A percentile compares a stretch with the other conserved stretches of the same genome.
Evolutionary conservation across 106 monocot genomes (phyloP).

Genomic region (Acorus gramineus): DNA sequence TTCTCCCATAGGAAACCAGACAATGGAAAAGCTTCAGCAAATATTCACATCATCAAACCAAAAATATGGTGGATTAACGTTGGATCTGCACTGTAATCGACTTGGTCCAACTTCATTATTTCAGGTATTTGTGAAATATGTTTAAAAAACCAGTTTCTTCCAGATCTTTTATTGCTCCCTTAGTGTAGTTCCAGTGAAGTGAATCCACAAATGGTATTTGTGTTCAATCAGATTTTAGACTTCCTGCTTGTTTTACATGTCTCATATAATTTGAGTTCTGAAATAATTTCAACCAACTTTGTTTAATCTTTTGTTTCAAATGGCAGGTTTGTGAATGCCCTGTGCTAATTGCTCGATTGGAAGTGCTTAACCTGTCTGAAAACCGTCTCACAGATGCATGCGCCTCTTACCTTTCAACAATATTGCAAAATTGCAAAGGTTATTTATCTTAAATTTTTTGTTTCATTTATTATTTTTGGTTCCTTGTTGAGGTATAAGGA

Average conservation of each 20-base stretch:
- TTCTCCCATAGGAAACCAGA: conserved; percentile 63
- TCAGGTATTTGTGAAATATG: conserved; percentile 38
- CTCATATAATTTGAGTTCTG: too few relatives aligned
- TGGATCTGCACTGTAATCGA: conserved; percentile 84
- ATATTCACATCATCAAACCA: conserved; percentile 74
- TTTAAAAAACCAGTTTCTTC: too few relatives aligned
- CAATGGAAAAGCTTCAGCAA: conserved; percentile 74
- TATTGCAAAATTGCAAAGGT: conserved; percentile 89
- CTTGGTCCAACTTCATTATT: conserved; percentile 94
- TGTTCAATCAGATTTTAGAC: too few relatives aligned
- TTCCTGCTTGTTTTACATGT: too few relatives aligned
- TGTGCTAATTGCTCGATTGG: conserved; percentile 62
- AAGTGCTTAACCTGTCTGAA: conserved; percentile 85
- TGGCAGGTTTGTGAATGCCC: conserved; percentile 90
- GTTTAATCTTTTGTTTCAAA: neutral
- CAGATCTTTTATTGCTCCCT: too few relatives aligned
- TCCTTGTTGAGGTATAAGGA: too few relatives aligned
- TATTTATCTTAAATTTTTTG: neutral
- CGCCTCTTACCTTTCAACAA: conserved; percentile 73
- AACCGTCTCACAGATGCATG: conserved; percentile 96
- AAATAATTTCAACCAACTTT: too few relatives aligned
- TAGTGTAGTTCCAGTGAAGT: too few relatives aligned
- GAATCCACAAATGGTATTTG: too few relatives aligned
- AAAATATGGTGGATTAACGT: conserved; percentile 87
- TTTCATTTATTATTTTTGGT: conserved; percentile 1